Percentiles rank a stretch among this genome's conserved stretches.
Evolutionary conservation across 768 basidiomycete species (phyloP).

Genomic region (Kwoniella dejecticola): DNA sequence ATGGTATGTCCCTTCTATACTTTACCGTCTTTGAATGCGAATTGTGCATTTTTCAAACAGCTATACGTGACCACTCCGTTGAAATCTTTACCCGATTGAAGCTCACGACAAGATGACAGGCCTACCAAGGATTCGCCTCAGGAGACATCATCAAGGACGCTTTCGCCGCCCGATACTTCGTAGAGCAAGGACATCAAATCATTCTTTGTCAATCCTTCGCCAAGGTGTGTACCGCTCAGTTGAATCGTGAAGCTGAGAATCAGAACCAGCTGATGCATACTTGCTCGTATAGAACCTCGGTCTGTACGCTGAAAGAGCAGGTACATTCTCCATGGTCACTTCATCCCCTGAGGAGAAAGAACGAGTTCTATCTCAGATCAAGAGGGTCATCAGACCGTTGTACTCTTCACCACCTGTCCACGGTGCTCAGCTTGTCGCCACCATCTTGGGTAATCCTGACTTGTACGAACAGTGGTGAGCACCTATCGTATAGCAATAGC

Average conservation of each 20-base stretch:
- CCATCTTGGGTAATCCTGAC: conserved; percentile 50
- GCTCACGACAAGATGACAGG: too few species aligned
- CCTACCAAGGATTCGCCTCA: conserved; percentile 98
- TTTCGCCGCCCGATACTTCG: conserved; percentile 91
- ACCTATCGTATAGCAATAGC: background rate
- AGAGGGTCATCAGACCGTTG: conserved; percentile 92
- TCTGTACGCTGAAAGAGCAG: conserved; percentile 95
- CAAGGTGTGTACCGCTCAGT: conserved; percentile 59
- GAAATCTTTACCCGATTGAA: too few species aligned
- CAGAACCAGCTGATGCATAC: too few species aligned
- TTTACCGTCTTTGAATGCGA: background rate
- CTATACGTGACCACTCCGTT: too few species aligned
- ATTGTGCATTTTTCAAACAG: too few species aligned
- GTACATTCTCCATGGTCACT: conserved; percentile 80
- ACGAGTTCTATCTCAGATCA: conserved; percentile 87
- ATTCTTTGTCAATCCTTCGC: conserved; percentile 96
- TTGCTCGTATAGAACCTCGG: conserved; percentile 73
- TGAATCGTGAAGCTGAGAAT: background rate
- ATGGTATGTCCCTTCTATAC: conserved; percentile 60
- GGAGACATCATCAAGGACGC: conserved; percentile 87
- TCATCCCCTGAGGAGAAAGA: conserved; percentile 67
- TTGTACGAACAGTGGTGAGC: conserved; percentile 52
- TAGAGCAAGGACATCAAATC: conserved; percentile 85
- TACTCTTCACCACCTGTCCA: conserved; percentile 91
- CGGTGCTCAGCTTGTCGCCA: conserved; percentile 55